phyloP scores from a whole-genome alignment of 495 filamentous ascomycete genomes.

The Amphirosellinia nigrospora region DNA sequence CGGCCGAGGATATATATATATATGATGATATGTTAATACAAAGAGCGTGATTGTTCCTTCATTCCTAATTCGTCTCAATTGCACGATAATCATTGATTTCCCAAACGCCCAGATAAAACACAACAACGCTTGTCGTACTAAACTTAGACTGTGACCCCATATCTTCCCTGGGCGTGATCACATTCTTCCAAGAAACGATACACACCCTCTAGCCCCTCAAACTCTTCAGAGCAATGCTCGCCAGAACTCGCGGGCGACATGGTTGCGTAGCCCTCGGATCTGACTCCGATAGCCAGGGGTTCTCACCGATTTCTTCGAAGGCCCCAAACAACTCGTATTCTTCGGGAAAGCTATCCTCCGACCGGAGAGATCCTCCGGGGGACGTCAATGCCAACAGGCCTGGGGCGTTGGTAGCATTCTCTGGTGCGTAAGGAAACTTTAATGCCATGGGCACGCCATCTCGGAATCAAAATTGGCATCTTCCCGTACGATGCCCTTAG shows the following conservation, averaged over 20 bases:
- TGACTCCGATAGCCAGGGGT: slow-evolving; percentile 53
- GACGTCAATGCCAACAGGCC: slow-evolving; percentile 53
- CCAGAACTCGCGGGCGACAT: slow-evolving; percentile 52
- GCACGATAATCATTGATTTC: background rate
- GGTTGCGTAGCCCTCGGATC: slow-evolving; percentile 58
- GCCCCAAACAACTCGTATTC: slow-evolving; percentile 48
- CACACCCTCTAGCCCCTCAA: slow-evolving; percentile 84
- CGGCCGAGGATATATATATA: slow-evolving; percentile 24
- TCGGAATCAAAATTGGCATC: slow-evolving; percentile 73
- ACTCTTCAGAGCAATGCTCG: slow-evolving; percentile 58
- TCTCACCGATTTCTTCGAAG: slow-evolving; percentile 45
- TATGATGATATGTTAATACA: slow-evolving; percentile 23
- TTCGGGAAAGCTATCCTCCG: slow-evolving; percentile 44
- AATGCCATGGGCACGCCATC: slow-evolving; percentile 72
- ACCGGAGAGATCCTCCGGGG: slow-evolving; percentile 53
- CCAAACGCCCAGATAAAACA: slow-evolving; percentile 22
- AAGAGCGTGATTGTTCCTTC: slow-evolving; percentile 39
- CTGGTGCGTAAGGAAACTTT: slow-evolving; percentile 85
- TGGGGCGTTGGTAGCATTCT: slow-evolving; percentile 32
- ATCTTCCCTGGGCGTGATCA: slow-evolving; percentile 61
- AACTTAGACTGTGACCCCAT: slow-evolving; percentile 23
- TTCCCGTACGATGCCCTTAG: slow-evolving; percentile 75
- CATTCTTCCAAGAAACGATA: slow-evolving; percentile 88
- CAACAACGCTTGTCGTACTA: slow-evolving; percentile 10
- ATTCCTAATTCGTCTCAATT: background rate